These are phyloP conservation scores for Umbelopsis ramanniana DNA, from an alignment of 192 early-diverging fungal genomes.

Conservation along the genomic window DNA sequence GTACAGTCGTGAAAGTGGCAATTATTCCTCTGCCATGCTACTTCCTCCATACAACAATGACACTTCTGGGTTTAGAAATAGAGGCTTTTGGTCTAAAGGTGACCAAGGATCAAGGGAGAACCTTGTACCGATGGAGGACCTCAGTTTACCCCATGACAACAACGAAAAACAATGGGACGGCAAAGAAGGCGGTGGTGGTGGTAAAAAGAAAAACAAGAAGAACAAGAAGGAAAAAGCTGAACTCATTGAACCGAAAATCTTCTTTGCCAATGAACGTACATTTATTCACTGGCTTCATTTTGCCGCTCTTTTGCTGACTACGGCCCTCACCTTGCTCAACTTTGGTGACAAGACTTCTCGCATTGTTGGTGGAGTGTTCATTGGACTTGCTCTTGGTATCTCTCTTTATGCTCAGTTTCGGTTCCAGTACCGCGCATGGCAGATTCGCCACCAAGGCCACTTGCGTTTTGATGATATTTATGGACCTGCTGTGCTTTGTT, in stretches of 20 bases:
- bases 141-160: not conserved
- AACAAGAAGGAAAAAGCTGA: not conserved
- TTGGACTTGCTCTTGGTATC: conserved; percentile 65
- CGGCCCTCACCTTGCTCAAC: conserved; percentile 75
- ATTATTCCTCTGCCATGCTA: conserved; percentile 4
- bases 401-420: conserved; percentile 77
- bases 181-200: not conserved
- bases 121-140: not conserved
- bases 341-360: conserved; percentile 74
- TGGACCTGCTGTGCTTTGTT: conserved; percentile 73
- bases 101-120: not conserved
- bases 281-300: conserved; percentile 90
- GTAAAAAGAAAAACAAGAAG: not conserved
- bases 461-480: conserved; percentile 71
- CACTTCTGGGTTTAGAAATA: not conserved
- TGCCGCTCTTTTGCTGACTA: conserved; percentile 65
- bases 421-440: conserved; percentile 78
- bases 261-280: conserved; percentile 94
- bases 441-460: conserved; percentile 54
- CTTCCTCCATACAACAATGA: conserved; percentile 13
- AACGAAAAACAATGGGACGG: not conserved
- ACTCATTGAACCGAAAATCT: conserved; percentile 81
- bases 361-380: conserved; percentile 72
- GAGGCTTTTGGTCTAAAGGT: conserved; percentile 9
- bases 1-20: conserved; percentile 13